Base-by-base conservation (phyloP, 2,329 filamentous ascomycete genomes). In the Arthrobotrys entomopaga region DNA sequence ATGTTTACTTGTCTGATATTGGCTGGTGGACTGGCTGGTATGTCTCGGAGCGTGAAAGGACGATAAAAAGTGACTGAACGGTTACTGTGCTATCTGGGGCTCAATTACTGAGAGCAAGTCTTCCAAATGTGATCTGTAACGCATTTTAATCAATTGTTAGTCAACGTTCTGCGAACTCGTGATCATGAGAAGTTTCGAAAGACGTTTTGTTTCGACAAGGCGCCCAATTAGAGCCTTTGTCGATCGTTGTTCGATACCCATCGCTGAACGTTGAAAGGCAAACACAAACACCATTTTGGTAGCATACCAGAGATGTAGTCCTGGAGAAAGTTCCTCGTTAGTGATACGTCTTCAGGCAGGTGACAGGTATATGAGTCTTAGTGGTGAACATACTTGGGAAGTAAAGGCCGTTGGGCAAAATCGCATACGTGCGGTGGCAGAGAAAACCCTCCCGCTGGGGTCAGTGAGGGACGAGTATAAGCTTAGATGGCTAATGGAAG, bases 381-480 rank as follows among this genome's bases (percentile, higher is more conserved):
- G 48, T 46, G 24, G 74, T 78, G 74, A 58, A 82, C 86, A 76
- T 89, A 92, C 90, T 88, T 93, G 91, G 84, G 90, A 93, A 85
- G 91, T 93, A 86, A 92, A 93, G 83, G 90, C 87, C 83, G 91
- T 92, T 84, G 87, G 86, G 87, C 89, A 89, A 86, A 90, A 90
- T 90, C 89, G 90, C 90, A 93, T 93, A 90, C 89, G 89, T 86
- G 88, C 90, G 85, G 86, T 76, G 75, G 69, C 61, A 60, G 69
- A 73, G 69, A 61, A 48, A 69, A 78, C 69, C 53, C 69, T 65
- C 69, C 69, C 69, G 61, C 69, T n/a, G 53, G 61, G 59, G 43
- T 54, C 42, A 56, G 42, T 50, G 46, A 34, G 34, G 34, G 22
- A 60, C 19, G 49, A 56, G 40, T 59, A 20, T 10, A 24, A 50